Evolutionary conservation across 192 early-diverging fungal genomes (phyloP).

Genomic region (Jimgerdemannia lactiflua): DNA sequence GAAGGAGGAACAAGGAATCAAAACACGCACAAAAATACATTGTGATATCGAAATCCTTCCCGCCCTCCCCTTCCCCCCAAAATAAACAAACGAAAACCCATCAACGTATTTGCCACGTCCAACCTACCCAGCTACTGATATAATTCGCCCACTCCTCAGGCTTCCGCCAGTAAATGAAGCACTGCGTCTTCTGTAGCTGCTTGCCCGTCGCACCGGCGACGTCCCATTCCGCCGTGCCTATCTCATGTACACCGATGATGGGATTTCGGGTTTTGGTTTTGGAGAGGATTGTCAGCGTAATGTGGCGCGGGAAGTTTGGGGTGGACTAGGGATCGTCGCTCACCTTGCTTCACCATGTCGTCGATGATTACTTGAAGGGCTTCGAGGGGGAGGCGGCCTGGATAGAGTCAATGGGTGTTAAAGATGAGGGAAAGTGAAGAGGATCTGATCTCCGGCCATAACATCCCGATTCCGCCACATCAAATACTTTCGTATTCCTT

Average conservation of each 20-base stretch:
- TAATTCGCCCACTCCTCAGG: slow-evolving; percentile 88
- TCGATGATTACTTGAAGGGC: slow-evolving; percentile 72
- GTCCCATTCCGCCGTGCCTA: slow-evolving; percentile 59
- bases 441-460: too few species aligned
- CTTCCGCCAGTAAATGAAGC: slow-evolving; percentile 82
- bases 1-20: slow-evolving; percentile 4
- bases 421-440: not conserved
- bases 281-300: not conserved
- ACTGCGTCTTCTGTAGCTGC: slow-evolving; percentile 45
- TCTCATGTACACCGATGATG: not conserved
- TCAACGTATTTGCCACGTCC: not conserved
- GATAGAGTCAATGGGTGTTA: not conserved
- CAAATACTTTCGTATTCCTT: too few species aligned
- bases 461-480: too few species aligned
- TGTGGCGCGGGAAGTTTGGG: not conserved
- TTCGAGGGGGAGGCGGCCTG: slow-evolving; percentile 58
- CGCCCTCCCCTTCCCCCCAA: too few species aligned
- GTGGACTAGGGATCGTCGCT: slow-evolving; percentile 7
- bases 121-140: slow-evolving; percentile 76
- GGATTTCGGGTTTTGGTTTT: not conserved
- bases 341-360: slow-evolving; percentile 69
- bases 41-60: not conserved
- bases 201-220: slow-evolving; percentile 29
- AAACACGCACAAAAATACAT: not conserved
- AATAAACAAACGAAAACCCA: not conserved